phyloP scores from a whole-genome alignment of 2,329 filamentous ascomycete genomes.

The Aspergillus fructus region DNA sequence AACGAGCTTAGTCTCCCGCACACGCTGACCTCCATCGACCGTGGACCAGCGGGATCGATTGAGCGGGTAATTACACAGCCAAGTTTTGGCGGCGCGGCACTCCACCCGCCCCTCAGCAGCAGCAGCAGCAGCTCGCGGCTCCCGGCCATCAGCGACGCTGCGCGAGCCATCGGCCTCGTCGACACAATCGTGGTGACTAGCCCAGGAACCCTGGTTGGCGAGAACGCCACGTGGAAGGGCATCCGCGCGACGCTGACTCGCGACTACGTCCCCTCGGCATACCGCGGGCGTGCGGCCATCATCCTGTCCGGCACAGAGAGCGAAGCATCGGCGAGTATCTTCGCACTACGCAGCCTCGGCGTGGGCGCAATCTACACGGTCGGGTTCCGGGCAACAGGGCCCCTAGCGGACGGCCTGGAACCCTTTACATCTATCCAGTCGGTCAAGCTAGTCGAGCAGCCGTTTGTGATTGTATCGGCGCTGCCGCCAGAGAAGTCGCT shows the following conservation, averaged over 20 bases:
- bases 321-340: slow-evolving; percentile 76
- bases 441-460: slow-evolving; percentile 74
- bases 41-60: slow-evolving; percentile 65
- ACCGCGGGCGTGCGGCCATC: slow-evolving; percentile 71
- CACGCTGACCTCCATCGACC: slow-evolving; percentile 72
- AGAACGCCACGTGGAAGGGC: slow-evolving; percentile 83
- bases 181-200: slow-evolving; percentile 73
- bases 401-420: slow-evolving; percentile 65
- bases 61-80: slow-evolving; percentile 71
- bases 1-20: slow-evolving; percentile 84
- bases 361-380: slow-evolving; percentile 81
- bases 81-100: slow-evolving; percentile 77
- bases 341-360: slow-evolving; percentile 72
- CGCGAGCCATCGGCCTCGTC: slow-evolving; percentile 73
- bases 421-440: slow-evolving; percentile 71
- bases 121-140: slow-evolving; percentile 56
- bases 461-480: slow-evolving; percentile 79
- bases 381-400: slow-evolving; percentile 65
- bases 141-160: slow-evolving; percentile 69
- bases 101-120: slow-evolving; percentile 68
- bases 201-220: slow-evolving; percentile 59
- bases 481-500: slow-evolving; percentile 75
- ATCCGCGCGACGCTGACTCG: slow-evolving; percentile 78
- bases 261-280: slow-evolving; percentile 80
- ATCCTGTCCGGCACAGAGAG: slow-evolving; percentile 71